Conservation (phyloP, 129 eudicot species). For the Gnaphalium uliginosum region DNA sequence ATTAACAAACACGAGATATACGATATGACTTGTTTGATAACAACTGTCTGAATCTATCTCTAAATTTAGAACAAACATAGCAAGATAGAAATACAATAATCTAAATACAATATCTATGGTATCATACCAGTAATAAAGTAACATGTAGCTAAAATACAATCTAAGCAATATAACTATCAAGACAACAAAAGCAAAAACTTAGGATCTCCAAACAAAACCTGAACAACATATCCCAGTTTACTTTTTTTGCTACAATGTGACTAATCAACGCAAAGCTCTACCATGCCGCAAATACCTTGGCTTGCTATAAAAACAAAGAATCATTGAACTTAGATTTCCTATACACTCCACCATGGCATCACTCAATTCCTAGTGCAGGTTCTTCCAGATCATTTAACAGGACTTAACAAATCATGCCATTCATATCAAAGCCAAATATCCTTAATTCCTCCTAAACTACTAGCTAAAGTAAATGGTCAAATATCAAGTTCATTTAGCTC, state of each 20-base stretch:
- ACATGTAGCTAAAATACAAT: not conserved
- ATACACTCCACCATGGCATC: not conserved
- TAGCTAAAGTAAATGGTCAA: not conserved
- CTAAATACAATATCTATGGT: too few species aligned
- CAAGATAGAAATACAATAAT: not conserved
- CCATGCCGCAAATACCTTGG: not conserved
- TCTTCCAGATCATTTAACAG: conserved; percentile 12
- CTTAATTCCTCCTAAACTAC: not conserved
- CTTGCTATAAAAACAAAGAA: not conserved
- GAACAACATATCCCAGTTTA: not conserved
- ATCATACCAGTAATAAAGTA: too few species aligned
- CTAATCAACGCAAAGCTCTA: too few species aligned
- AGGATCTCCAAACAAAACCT: not conserved
- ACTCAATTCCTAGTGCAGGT: not conserved
- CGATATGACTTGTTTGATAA: too few species aligned
- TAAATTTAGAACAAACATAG: not conserved
- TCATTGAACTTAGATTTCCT: not conserved
- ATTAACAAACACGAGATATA: too few species aligned
- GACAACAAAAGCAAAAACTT: not conserved
- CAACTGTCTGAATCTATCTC: too few species aligned
- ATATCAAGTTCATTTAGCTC: not conserved
- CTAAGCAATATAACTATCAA: not conserved
- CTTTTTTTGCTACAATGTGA: too few species aligned
- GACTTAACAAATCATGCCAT: conserved; percentile 7
- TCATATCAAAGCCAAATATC: conserved; percentile 3